Conservation (phyloP, 73 alveolate species). For the Paramecium bursaria region DNA sequence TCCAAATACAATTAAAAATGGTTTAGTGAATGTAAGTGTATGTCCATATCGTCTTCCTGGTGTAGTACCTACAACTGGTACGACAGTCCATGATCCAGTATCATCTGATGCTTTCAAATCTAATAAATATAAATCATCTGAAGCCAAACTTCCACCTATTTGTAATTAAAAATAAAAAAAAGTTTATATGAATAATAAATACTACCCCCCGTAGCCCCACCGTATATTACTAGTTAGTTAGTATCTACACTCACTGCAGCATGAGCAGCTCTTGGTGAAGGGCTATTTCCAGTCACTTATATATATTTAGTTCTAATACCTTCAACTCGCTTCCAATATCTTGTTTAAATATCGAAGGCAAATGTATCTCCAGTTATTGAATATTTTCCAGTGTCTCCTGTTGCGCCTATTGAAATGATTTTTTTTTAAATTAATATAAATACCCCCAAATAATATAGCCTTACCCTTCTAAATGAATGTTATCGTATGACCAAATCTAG, state of each 20-base stretch:
- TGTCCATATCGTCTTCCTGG: constrained; percentile 98
- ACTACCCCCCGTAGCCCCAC: constrained; percentile 99
- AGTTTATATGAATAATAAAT: neutral
- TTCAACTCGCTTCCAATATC: constrained; percentile 89
- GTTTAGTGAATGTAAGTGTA: constrained; percentile 90
- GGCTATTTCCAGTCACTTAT: constrained; percentile 89
- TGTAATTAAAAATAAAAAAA: neutral
- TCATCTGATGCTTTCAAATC: constrained; percentile 94
- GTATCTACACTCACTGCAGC: constrained; percentile 92
- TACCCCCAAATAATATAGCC: constrained; percentile 95
- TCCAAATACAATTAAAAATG: constrained; percentile 92
- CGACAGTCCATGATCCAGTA: constrained; percentile 94
- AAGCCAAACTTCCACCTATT: constrained; percentile 95
- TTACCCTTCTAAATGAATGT: constrained; percentile 88
- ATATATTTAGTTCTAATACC: constrained; percentile 69
- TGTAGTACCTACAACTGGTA: constrained; percentile 94
- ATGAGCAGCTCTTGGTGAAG: constrained; percentile 98
- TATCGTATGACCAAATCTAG: constrained; percentile 97
- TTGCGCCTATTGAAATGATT: constrained; percentile 72
- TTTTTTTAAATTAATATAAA: neutral
- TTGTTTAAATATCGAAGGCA: constrained; percentile 82
- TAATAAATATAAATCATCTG: constrained; percentile 94
- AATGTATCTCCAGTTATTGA: constrained; percentile 95
- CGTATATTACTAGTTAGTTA: constrained; percentile 93
- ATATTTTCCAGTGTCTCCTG: constrained; percentile 96